Conservation (phyloP, 495 filamentous ascomycete genomes). For the Penicillium daleae region DNA sequence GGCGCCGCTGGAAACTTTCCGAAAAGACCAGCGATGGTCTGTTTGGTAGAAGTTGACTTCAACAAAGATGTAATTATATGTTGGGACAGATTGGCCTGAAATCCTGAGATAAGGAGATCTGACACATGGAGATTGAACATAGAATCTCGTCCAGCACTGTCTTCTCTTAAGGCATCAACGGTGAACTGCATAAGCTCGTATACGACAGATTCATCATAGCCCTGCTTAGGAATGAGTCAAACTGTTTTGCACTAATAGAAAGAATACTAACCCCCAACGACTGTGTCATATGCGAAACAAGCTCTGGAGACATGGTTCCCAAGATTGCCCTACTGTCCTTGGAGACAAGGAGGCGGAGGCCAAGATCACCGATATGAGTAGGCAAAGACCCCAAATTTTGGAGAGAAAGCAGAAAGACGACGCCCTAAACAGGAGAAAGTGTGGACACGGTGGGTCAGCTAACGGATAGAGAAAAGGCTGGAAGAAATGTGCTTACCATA, state of each 20-base stretch:
- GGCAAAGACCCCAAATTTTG: constrained; percentile 29
- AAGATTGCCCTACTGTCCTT: constrained; percentile 30
- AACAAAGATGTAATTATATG: constrained; percentile 12
- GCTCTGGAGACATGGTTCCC: constrained; percentile 25
- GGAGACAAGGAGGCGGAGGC: constrained; percentile 34
- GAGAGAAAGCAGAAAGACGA: constrained; percentile 42
- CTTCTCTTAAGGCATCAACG: constrained; percentile 26
- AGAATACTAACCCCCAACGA: constrained; percentile 33
- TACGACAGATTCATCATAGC: constrained; percentile 28
- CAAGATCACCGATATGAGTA: constrained; percentile 28
- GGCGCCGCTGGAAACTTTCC: constrained; percentile 27
- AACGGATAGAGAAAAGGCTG: constrained; percentile 11
- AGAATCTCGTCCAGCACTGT: background rate
- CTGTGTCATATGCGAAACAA: constrained; percentile 30
- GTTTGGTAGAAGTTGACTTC: constrained; percentile 17
- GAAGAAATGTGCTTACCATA: constrained; percentile 37
- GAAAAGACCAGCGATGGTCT: constrained; percentile 27
- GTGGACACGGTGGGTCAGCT: background rate
- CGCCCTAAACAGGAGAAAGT: constrained; percentile 31
- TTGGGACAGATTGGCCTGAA: constrained; percentile 23
- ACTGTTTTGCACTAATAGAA: background rate
- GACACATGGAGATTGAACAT: constrained; percentile 31
- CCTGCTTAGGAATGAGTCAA: constrained; percentile 23
- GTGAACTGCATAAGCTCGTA: constrained; percentile 30
- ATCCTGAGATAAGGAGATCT: constrained; percentile 27